Conservation (phyloP, 345 rosid species). For the Lepidium didymum region DNA sequence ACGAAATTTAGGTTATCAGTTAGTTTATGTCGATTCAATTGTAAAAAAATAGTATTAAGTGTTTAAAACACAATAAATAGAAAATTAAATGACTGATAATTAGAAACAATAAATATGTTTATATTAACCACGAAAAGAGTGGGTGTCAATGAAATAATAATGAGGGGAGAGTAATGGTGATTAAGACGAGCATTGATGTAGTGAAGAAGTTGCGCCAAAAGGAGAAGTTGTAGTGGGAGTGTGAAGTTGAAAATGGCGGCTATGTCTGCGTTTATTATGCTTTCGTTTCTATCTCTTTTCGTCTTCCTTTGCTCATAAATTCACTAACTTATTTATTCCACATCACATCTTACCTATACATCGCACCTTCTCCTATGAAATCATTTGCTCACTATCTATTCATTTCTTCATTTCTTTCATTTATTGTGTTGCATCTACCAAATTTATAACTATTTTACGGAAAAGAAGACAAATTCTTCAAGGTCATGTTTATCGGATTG, state of each 20-base stretch:
- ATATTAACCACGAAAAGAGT: neutral
- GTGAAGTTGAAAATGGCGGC: conserved; percentile 33
- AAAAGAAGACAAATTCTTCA: neutral
- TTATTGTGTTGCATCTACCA: too few species aligned
- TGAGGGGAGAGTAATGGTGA: conserved; percentile 24
- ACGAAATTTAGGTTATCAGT: too few species aligned
- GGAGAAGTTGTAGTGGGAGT: conserved; percentile 24
- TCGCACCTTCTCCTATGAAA: conserved; percentile 21
- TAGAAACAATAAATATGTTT: neutral
- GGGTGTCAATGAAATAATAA: conserved; percentile 14
- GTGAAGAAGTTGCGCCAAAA: conserved; percentile 19
- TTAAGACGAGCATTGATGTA: conserved; percentile 28
- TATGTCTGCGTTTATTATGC: conserved; percentile 28
- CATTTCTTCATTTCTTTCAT: neutral
- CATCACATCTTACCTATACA: conserved; percentile 20
- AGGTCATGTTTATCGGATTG: neutral
- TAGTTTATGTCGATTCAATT: too few species aligned
- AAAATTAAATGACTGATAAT: neutral
- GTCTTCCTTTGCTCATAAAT: conserved; percentile 12
- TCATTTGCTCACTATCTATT: conserved; percentile 21
- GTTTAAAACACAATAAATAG: neutral
- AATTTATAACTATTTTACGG: too few species aligned
- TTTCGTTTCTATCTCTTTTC: conserved; percentile 1
- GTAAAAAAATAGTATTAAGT: too few species aligned
- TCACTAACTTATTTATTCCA: conserved; percentile 3